Evolutionary conservation across 441 rosid genomes (phyloP).

Genomic region (Erodium texanum): DNA sequence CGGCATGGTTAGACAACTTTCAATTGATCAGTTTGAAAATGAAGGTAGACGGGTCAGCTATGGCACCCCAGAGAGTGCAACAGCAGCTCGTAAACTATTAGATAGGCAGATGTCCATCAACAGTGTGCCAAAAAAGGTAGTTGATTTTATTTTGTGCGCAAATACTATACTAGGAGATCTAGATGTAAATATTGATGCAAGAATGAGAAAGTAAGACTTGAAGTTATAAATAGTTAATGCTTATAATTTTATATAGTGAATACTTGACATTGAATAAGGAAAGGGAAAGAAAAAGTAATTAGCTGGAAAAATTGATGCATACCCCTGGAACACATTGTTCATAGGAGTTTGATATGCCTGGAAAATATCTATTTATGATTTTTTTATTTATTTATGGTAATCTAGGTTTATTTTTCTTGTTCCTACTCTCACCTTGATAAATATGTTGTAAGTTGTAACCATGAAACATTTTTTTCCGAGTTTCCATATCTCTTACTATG

Average conservation of each 20-base stretch:
- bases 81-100: constrained; percentile 87
- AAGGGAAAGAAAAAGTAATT: not conserved
- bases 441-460: not conserved
- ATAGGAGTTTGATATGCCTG: too few species aligned
- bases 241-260: not conserved
- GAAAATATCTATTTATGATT: too few species aligned
- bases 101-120: constrained; percentile 93
- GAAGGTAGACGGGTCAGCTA: constrained; percentile 94
- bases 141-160: not conserved
- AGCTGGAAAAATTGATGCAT: not conserved
- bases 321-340: not conserved
- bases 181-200: too few species aligned
- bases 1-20: constrained; percentile 92
- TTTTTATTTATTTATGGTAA: too few species aligned
- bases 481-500: not conserved
- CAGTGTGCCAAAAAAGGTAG: constrained; percentile 91
- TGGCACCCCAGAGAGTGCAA: constrained; percentile 88
- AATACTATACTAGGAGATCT: too few species aligned
- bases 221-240: too few species aligned
- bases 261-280: not conserved
- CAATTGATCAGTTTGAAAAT: constrained; percentile 93
- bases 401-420: too few species aligned
- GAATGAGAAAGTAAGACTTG: too few species aligned
- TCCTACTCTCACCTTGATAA: not conserved
- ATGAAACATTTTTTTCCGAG: not conserved